phyloP scores from a whole-genome alignment of 495 filamentous ascomycete species.

The Tuber microsphaerosporum region DNA sequence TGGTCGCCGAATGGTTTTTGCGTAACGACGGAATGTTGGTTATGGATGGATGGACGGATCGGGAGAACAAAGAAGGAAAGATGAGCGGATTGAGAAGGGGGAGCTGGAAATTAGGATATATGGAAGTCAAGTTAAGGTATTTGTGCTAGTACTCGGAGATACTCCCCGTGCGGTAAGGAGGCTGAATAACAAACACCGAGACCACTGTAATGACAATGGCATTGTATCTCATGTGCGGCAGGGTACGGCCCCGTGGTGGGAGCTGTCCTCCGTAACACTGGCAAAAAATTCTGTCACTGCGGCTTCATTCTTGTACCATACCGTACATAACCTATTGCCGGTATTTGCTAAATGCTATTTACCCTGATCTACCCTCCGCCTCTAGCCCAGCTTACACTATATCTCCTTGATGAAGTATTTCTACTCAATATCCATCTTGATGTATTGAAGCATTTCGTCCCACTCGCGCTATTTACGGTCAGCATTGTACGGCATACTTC shows the following conservation, averaged over 20 bases:
- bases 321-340: neutral
- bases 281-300: neutral
- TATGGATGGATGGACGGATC: neutral
- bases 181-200: neutral
- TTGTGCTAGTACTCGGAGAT: neutral
- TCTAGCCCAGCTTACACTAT: neutral
- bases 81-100: neutral
- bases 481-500: constrained; percentile 1
- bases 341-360: neutral
- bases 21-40: constrained; percentile 1
- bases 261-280: neutral
- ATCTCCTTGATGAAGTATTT: neutral
- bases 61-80: neutral
- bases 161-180: neutral
- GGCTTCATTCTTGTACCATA: neutral
- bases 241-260: neutral
- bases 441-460: constrained; percentile 29
- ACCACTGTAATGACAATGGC: neutral
- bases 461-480: constrained; percentile 18
- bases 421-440: constrained; percentile 30
- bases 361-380: neutral
- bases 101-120: neutral
- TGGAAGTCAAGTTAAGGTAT: neutral
- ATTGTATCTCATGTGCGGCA: neutral
- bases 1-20: constrained; percentile 2